Evolutionary conservation across 192 early-diverging fungal species (phyloP).

Genomic region (Coemansia sp.): DNA sequence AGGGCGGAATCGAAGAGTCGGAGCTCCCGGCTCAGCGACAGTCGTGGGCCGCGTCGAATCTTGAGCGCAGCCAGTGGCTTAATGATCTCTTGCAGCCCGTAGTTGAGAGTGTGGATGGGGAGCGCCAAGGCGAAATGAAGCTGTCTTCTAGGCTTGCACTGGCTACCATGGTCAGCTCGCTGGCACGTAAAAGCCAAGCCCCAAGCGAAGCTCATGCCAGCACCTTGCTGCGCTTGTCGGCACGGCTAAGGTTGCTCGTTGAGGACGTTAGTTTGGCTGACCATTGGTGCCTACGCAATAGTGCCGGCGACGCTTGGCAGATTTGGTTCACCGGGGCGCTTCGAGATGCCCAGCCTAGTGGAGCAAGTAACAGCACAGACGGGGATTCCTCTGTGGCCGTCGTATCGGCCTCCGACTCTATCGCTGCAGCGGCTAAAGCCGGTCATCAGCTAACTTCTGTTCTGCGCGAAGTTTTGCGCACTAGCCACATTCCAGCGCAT

Average conservation of each 20-base stretch:
- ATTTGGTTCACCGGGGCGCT: slow-evolving; percentile 27
- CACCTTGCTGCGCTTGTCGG: slow-evolving; percentile 1
- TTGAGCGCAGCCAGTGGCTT: slow-evolving; percentile 30
- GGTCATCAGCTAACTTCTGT: not conserved
- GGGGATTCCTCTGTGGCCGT: not conserved
- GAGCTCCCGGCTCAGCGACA: slow-evolving; percentile 10
- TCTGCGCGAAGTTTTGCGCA: slow-evolving; percentile 2
- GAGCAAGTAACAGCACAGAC: not conserved
- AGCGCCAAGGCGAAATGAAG: slow-evolving; percentile 7
- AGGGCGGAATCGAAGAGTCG: slow-evolving; percentile 8
- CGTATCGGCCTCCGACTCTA: not conserved
- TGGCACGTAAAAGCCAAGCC: slow-evolving; percentile 1
- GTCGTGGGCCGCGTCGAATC: slow-evolving; percentile 35
- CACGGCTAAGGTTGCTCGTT: slow-evolving; percentile 20
- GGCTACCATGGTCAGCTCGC: slow-evolving; percentile 21
- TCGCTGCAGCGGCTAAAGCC: not conserved
- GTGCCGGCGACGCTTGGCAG: slow-evolving; percentile 34
- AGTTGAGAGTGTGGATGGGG: slow-evolving; percentile 1
- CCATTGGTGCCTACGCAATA: slow-evolving; percentile 38
- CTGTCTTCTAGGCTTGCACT: slow-evolving; percentile 20
- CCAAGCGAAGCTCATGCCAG: not conserved
- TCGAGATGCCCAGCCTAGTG: not conserved
- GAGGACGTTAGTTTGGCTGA: slow-evolving; percentile 16
- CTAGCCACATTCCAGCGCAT: slow-evolving; percentile 28
- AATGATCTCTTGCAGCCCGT: slow-evolving; percentile 8